Conservation (phyloP, 306 rosid species). For the Datisca glomerata region DNA sequence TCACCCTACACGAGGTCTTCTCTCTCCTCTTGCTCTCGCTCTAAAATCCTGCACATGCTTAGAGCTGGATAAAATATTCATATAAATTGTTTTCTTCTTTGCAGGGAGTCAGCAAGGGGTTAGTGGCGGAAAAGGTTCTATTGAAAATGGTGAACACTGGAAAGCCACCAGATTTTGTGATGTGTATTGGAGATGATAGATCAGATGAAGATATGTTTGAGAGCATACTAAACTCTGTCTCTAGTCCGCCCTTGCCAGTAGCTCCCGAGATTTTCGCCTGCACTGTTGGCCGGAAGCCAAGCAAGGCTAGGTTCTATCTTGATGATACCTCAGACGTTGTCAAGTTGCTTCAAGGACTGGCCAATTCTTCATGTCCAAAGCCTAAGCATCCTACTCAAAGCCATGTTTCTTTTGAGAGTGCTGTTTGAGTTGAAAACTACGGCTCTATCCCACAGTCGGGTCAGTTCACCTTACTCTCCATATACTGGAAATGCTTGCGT, state of each 20-base stretch:
- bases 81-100: no score
- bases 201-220: conserved; percentile 20
- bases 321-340: conserved; percentile 13
- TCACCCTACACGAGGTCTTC: not conserved
- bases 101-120: conserved; percentile 18
- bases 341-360: conserved; percentile 16
- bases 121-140: conserved; percentile 15
- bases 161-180: conserved; percentile 14
- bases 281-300: conserved; percentile 15
- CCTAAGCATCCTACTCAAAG: conserved; percentile 10
- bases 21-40: no score
- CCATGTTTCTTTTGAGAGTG: conserved; percentile 14
- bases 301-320: conserved; percentile 17
- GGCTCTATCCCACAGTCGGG: no score
- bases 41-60: no score
- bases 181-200: conserved; percentile 18
- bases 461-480: not conserved
- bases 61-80: no score
- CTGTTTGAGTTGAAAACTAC: not conserved
- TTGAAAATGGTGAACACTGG: conserved; percentile 12
- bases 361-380: conserved; percentile 10
- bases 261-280: conserved; percentile 18
- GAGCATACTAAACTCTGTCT: conserved; percentile 13
- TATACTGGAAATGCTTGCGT: not conserved
- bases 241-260: conserved; percentile 6